phyloP scores from a whole-genome alignment of 805 yeast species.

The Candida tibetensis region DNA sequence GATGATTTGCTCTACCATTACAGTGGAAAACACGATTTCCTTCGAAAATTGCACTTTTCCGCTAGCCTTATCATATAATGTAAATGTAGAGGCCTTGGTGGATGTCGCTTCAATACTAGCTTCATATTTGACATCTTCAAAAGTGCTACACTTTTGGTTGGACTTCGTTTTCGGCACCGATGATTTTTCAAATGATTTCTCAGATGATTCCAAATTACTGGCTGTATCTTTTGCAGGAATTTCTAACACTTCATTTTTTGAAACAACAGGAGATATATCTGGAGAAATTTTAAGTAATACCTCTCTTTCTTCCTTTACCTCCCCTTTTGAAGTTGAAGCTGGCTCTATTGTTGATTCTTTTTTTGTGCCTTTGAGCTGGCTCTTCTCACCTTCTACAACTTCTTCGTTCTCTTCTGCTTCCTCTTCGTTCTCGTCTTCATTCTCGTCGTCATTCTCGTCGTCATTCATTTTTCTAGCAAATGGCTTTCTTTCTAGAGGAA shows the following conservation, averaged over 20 bases:
- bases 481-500: conserved; percentile 1
- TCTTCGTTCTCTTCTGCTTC: background rate
- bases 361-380: background rate
- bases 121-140: background rate
- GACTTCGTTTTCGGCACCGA: background rate
- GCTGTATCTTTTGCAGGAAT: no score
- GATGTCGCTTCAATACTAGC: background rate
- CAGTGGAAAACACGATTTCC: background rate
- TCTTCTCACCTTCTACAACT: background rate
- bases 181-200: background rate
- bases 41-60: background rate
- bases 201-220: background rate
- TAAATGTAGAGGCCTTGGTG: background rate
- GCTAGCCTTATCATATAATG: background rate
- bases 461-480: background rate
- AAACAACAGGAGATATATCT: no score
- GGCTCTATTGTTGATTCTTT: background rate
- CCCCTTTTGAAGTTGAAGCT: no score
- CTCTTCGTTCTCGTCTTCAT: background rate
- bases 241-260: no score
- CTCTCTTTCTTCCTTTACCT: background rate
- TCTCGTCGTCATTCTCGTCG: background rate
- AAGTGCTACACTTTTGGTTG: background rate
- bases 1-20: background rate
- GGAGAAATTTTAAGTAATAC: background rate